These are phyloP conservation scores for Craspedostauros australis DNA, from an alignment of 108 stramenopile genomes.

Conservation along the genomic window DNA sequence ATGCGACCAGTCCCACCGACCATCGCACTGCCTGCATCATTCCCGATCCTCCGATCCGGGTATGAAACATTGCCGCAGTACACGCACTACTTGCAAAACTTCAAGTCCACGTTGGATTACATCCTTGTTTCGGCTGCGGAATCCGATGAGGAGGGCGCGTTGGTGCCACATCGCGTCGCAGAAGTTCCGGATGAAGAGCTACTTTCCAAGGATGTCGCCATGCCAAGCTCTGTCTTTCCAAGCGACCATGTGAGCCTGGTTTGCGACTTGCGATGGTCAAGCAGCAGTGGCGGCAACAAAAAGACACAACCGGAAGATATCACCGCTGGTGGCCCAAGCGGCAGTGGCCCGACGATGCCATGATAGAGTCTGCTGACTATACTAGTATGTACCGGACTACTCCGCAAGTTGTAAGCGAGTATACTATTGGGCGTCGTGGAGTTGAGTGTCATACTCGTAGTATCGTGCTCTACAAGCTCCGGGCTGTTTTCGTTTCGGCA, in stretches of 20 bases:
- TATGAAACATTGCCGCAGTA: slow-evolving; percentile 38
- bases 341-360: too few species aligned
- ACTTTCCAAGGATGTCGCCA: slow-evolving; percentile 37
- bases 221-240: slow-evolving; percentile 57
- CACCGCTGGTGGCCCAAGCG: too few species aligned
- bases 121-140: slow-evolving; percentile 31
- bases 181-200: slow-evolving; percentile 38
- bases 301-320: too few species aligned
- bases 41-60: slow-evolving; percentile 43
- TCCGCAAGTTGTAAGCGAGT: too few species aligned
- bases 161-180: slow-evolving; percentile 24
- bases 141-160: slow-evolving; percentile 19
- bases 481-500: too few species aligned
- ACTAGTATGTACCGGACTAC: too few species aligned
- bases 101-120: slow-evolving; percentile 54
- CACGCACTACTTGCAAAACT: slow-evolving; percentile 46
- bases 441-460: too few species aligned
- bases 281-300: too few species aligned
- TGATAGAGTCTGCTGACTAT: too few species aligned
- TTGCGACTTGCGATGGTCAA: slow-evolving; percentile 43
- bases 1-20: slow-evolving; percentile 21
- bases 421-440: too few species aligned
- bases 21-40: slow-evolving; percentile 27
- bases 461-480: too few species aligned
- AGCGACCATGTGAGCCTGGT: slow-evolving; percentile 62